Conservation (phyloP, 495 filamentous ascomycete species). For the Penicillium cosmopolitanum region DNA sequence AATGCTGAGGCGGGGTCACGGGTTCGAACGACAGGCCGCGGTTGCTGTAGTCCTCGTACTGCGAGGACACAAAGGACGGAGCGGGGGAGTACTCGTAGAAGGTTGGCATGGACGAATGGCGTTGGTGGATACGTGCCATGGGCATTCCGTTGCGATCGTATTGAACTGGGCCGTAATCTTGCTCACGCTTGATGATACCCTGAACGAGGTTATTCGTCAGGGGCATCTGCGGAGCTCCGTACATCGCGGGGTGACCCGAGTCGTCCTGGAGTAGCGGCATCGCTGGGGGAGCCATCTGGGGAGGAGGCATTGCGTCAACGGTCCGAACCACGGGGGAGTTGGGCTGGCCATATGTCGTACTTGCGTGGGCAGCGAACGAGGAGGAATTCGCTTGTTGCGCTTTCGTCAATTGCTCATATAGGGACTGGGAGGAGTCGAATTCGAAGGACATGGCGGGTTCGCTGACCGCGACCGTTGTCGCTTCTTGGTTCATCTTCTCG, state of each 20-base stretch:
- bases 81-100: constrained; percentile 98
- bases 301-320: constrained; percentile 85
- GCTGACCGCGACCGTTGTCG: constrained; percentile 92
- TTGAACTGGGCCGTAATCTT: constrained; percentile 73
- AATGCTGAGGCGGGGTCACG: constrained; percentile 90
- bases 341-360: constrained; percentile 77
- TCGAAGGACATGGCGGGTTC: constrained; percentile 98
- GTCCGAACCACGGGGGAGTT: constrained; percentile 85
- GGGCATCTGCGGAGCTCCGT: constrained; percentile 59
- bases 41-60: constrained; percentile 96
- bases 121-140: constrained; percentile 77
- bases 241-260: constrained; percentile 72
- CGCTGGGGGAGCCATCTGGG: constrained; percentile 68
- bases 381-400: constrained; percentile 98
- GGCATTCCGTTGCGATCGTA: constrained; percentile 92
- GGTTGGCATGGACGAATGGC: constrained; percentile 95
- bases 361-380: constrained; percentile 86
- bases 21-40: constrained; percentile 96
- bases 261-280: constrained; percentile 85
- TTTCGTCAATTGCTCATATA: constrained; percentile 99
- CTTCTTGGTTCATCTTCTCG: constrained; percentile 99
- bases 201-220: constrained; percentile 64
- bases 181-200: constrained; percentile 79
- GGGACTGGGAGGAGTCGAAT: constrained; percentile 97
- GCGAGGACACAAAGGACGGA: constrained; percentile 94